Percentiles rank a stretch among this genome's conserved stretches.
Conservation (phyloP, 129 eudicot genomes). For the Solidago caesia region DNA sequence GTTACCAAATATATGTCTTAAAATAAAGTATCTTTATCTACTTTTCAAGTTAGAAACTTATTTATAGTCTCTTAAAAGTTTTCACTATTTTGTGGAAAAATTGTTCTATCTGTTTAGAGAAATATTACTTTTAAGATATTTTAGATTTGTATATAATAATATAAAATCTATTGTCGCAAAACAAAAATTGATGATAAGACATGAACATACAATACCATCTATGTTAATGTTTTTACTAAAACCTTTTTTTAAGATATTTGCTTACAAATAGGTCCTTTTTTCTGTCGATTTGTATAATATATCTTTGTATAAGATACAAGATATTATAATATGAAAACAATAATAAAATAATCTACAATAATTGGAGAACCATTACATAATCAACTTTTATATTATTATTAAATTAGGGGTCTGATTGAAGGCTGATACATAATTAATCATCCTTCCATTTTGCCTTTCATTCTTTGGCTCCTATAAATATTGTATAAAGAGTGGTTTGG, state of each 20-base stretch:
- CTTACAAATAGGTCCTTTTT: background rate
- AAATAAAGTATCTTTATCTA: background rate
- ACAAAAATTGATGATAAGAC: background rate
- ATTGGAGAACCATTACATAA: background rate
- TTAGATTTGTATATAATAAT: too few species aligned
- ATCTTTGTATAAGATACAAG: too few species aligned
- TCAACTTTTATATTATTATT: background rate
- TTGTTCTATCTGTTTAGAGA: too few species aligned
- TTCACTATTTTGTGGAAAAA: too few species aligned
- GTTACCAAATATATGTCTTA: background rate
- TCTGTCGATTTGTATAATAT: too few species aligned
- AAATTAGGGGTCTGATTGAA: background rate
- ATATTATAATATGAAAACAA: background rate
- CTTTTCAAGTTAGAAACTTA: too few species aligned
- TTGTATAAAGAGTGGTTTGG: conserved; percentile 16
- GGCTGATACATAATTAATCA: conserved; percentile 16
- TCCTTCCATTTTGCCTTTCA: conserved; percentile 24
- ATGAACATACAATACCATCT: background rate
- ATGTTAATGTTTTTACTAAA: background rate
- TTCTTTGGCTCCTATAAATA: conserved; percentile 20
- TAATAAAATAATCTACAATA: background rate
- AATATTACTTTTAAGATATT: too few species aligned
- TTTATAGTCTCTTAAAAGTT: too few species aligned
- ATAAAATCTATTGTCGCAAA: background rate
- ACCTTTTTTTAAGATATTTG: background rate